phyloP scores from a whole-genome alignment of 2,329 filamentous ascomycete genomes.

The Ophiostoma perfectum region DNA sequence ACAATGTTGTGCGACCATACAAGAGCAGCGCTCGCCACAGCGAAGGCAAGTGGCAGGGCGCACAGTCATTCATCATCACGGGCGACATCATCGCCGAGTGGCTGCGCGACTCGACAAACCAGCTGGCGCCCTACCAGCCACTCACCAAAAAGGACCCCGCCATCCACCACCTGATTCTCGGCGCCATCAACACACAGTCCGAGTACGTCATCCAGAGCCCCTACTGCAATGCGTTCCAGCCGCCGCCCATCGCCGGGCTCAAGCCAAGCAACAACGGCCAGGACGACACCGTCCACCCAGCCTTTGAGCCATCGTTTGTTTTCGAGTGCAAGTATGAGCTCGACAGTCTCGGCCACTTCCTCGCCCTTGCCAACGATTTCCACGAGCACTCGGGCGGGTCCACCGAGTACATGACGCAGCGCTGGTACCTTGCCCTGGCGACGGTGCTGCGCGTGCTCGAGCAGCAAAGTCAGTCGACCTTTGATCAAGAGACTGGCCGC shows the following conservation, averaged over 20 bases:
- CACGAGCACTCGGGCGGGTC: slow-evolving; percentile 67
- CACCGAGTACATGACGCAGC: slow-evolving; percentile 66
- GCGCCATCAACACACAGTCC: slow-evolving; percentile 51
- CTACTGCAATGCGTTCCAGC: slow-evolving; percentile 98
- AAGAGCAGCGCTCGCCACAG: slow-evolving; percentile 32
- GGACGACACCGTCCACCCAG: slow-evolving; percentile 76
- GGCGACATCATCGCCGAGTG: slow-evolving; percentile 91
- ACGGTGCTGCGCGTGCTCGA: slow-evolving; percentile 68
- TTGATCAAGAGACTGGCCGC: slow-evolving; percentile 59
- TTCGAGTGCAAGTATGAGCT: slow-evolving; percentile 99
- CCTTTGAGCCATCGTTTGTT: slow-evolving; percentile 75
- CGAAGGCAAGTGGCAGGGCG: slow-evolving; percentile 68
- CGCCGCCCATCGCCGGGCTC: slow-evolving; percentile 76
- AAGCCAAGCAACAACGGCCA: slow-evolving; percentile 68
- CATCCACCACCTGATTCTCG: slow-evolving; percentile 52
- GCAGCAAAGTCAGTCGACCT: slow-evolving; percentile 75
- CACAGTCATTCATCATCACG: slow-evolving; percentile 88
- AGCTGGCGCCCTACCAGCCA: slow-evolving; percentile 81
- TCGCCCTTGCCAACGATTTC: slow-evolving; percentile 81
- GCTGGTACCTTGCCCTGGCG: slow-evolving; percentile 75
- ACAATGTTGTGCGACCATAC: slow-evolving; percentile 23
- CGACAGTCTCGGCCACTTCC: slow-evolving; percentile 88
- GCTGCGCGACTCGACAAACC: slow-evolving; percentile 87
- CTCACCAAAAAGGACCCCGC: slow-evolving; percentile 74
- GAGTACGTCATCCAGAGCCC: slow-evolving; percentile 92